Conservation (phyloP, 164 flowering plant species). For the Dillenia turbinata region DNA sequence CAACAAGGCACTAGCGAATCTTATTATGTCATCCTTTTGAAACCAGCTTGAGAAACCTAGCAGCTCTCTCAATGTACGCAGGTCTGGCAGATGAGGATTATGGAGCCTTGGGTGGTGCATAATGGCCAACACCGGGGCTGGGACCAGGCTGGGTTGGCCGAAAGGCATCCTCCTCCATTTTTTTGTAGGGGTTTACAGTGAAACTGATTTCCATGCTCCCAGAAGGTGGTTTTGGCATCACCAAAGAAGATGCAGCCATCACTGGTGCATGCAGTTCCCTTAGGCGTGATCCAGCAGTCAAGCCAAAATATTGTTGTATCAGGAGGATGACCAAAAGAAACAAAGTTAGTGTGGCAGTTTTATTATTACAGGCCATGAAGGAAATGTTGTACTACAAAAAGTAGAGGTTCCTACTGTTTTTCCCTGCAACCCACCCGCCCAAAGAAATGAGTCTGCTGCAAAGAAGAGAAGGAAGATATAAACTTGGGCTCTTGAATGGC, state of each 20-base stretch:
- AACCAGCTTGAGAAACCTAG: no score
- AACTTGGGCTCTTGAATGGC: not conserved
- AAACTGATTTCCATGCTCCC: not conserved
- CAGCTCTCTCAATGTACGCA: no score
- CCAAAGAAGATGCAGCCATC: not conserved
- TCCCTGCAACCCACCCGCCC: no score
- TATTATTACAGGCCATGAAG: not conserved
- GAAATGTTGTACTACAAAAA: not conserved
- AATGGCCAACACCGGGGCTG: constrained; percentile 35
- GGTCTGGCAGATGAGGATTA: not conserved
- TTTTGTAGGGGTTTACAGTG: constrained; percentile 14
- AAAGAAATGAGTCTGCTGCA: no score
- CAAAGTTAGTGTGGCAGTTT: not conserved
- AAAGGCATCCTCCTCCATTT: constrained; percentile 17
- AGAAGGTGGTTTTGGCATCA: not conserved
- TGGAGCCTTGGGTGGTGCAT: constrained; percentile 13
- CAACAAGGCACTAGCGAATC: no score
- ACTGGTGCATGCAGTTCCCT: not conserved
- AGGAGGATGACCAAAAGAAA: not conserved
- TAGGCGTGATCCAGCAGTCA: not conserved
- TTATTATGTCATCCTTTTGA: no score
- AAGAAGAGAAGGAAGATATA: not conserved
- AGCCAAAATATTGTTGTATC: not conserved
- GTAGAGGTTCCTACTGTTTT: no score
- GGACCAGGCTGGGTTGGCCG: constrained; percentile 31